phyloP scores from a whole-genome alignment of 352 stramenopile genomes.

The Phytopythium aichiense region DNA sequence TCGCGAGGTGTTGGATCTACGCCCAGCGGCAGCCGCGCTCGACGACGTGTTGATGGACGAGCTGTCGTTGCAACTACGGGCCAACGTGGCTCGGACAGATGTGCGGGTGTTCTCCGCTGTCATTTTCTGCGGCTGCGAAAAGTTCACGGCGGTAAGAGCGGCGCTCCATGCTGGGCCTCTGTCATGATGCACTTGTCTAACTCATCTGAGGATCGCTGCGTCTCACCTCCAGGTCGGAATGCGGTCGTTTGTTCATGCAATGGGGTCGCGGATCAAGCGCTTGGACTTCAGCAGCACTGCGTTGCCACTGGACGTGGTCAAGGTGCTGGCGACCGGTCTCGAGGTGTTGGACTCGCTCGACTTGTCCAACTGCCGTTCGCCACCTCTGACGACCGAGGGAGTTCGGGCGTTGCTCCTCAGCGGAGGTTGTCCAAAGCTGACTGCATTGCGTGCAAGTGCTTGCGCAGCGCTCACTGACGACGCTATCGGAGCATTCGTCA shows the following conservation, averaged over 20 bases:
- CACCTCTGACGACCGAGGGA: conserved; percentile 43
- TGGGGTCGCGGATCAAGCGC: conserved; percentile 38
- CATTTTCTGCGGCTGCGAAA: conserved; percentile 49
- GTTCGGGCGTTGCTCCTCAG: conserved; percentile 73
- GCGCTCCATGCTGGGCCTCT: conserved; percentile 1
- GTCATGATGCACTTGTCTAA: not conserved
- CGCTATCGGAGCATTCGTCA: conserved; percentile 56
- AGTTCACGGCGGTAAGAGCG: conserved; percentile 30
- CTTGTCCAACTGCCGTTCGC: conserved; percentile 44
- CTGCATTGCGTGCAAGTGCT: conserved; percentile 50
- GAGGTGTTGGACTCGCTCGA: conserved; percentile 48
- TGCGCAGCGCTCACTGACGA: conserved; percentile 68
- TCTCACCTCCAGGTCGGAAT: conserved; percentile 46
- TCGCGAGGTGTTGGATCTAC: conserved; percentile 56
- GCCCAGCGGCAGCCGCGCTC: conserved; percentile 34
- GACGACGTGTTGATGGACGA: conserved; percentile 58
- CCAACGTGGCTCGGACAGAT: conserved; percentile 21
- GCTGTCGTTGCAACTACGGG: conserved; percentile 45
- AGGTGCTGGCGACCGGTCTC: conserved; percentile 70
- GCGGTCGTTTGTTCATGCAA: conserved; percentile 57
- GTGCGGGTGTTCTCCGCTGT: conserved; percentile 38
- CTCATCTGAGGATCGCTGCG: not conserved
- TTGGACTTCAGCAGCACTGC: conserved; percentile 50
- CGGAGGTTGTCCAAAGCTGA: conserved; percentile 47
- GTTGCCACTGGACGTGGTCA: conserved; percentile 50